A percentile compares a stretch with the other conserved stretches of the same genome.
phyloP scores from a whole-genome alignment of 345 rosid species.

The Aquilaria malaccensis region DNA sequence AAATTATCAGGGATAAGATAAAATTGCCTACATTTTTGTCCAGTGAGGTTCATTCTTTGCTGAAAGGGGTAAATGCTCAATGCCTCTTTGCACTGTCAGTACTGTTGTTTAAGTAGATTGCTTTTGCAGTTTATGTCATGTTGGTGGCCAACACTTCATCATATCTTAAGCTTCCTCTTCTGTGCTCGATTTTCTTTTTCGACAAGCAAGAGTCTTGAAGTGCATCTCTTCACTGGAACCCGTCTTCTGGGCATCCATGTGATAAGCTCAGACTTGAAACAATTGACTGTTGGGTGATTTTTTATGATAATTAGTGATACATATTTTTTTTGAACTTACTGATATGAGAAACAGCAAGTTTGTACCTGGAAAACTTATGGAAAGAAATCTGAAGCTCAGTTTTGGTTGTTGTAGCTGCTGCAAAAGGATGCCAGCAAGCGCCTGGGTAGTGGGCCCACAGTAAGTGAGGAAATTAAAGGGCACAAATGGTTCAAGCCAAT shows the following conservation, averaged over 20 bases:
- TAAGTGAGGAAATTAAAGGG: conserved; percentile 62
- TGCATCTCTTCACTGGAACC: too few relatives aligned
- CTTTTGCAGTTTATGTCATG: too few relatives aligned
- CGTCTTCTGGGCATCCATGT: too few relatives aligned
- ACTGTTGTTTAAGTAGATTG: too few relatives aligned
- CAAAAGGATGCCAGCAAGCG: conserved; percentile 71
- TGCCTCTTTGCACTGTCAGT: neutral
- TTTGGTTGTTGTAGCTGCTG: conserved; percentile 42
- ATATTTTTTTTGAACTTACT: too few relatives aligned
- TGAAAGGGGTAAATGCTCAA: conserved; percentile 61
- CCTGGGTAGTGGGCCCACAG: conserved; percentile 60
- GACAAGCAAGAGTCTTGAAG: neutral
- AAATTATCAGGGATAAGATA: conserved; percentile 75
- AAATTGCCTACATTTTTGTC: conserved; percentile 68
- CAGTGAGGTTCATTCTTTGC: conserved; percentile 67
- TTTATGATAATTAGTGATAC: too few relatives aligned
- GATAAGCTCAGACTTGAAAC: too few relatives aligned
- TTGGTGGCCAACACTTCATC: too few relatives aligned
- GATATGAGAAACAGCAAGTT: too few relatives aligned
- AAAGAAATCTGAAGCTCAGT: neutral
- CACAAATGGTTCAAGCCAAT: conserved; percentile 84
- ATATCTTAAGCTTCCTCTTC: too few relatives aligned
- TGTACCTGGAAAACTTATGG: neutral
- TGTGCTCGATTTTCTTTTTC: neutral
- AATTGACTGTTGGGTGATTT: too few relatives aligned